A percentile compares a stretch with the other conserved stretches of the same genome.
Conservation (phyloP, 352 stramenopile genomes). For the Pythium phragmiticola region DNA sequence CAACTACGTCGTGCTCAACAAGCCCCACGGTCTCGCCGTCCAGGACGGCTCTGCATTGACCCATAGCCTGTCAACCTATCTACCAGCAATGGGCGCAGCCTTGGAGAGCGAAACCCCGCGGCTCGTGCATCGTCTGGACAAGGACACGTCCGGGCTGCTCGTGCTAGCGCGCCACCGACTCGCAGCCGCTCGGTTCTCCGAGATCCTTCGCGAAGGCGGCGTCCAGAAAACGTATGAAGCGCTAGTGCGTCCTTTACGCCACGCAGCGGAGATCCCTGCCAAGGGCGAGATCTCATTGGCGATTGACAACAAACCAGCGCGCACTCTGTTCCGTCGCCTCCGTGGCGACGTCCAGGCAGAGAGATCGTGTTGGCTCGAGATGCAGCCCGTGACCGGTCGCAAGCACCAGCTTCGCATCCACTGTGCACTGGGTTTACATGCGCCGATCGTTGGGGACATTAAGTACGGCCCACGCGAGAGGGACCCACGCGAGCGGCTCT, state of each 20-base stretch:
- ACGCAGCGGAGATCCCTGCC: conserved; percentile 24
- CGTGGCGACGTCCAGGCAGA: not conserved
- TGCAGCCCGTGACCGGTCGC: conserved; percentile 53
- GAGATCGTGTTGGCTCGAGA: conserved; percentile 40
- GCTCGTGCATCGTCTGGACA: conserved; percentile 72
- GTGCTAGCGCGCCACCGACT: conserved; percentile 66
- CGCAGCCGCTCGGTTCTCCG: conserved; percentile 59
- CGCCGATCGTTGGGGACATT: conserved; percentile 56
- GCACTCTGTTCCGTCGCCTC: conserved; percentile 35
- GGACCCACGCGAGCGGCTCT: conserved; percentile 29
- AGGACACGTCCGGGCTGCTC: conserved; percentile 63
- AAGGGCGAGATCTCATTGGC: conserved; percentile 32
- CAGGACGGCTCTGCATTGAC: conserved; percentile 49
- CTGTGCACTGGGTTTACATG: conserved; percentile 37
- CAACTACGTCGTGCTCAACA: conserved; percentile 69
- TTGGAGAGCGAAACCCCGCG: conserved; percentile 31
- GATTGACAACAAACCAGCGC: conserved; percentile 48
- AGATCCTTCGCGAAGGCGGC: conserved; percentile 33
- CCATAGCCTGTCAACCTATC: conserved; percentile 43
- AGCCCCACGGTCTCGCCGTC: conserved; percentile 65
- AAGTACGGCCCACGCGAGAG: conserved; percentile 35
- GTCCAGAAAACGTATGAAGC: conserved; percentile 70
- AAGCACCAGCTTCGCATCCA: conserved; percentile 74
- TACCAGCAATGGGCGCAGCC: conserved; percentile 37
- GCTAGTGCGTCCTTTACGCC: conserved; percentile 27